A percentile compares a stretch with the other conserved stretches of the same genome.
Evolutionary conservation across 2,329 filamentous ascomycete species (phyloP).

Genomic region (Ophidiomyces ophidiicola): DNA sequence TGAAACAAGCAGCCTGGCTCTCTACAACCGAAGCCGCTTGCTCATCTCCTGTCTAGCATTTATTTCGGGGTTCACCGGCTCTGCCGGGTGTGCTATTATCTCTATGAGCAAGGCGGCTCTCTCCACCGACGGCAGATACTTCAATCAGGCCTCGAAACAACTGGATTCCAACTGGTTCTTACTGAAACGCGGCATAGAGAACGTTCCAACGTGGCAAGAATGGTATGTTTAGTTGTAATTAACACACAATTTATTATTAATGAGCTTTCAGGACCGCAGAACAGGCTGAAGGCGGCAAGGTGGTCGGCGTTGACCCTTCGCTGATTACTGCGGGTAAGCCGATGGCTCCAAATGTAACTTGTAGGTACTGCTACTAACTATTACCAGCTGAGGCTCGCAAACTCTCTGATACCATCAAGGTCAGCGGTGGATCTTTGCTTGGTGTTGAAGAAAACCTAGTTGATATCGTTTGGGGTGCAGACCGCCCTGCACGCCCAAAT

Average conservation of each 20-base stretch:
- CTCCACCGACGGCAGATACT: slow-evolving; percentile 92
- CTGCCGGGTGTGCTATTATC: slow-evolving; percentile 82
- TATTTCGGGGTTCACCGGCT: slow-evolving; percentile 89
- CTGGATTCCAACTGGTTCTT: slow-evolving; percentile 84
- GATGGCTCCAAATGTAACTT: slow-evolving; percentile 11
- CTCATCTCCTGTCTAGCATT: slow-evolving; percentile 43
- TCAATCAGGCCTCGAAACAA: slow-evolving; percentile 88
- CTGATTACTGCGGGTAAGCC: slow-evolving; percentile 57
- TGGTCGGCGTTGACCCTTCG: slow-evolving; percentile 80
- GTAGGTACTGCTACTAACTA: not conserved
- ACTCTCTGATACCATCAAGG: slow-evolving; percentile 74
- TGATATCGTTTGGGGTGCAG: slow-evolving; percentile 73
- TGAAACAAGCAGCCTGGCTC: not conserved
- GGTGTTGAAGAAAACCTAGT: slow-evolving; percentile 72
- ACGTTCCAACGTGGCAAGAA: slow-evolving; percentile 94
- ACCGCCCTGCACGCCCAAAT: slow-evolving; percentile 60
- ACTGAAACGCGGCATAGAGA: slow-evolving; percentile 82
- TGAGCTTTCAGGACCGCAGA: slow-evolving; percentile 48
- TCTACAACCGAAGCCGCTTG: not conserved
- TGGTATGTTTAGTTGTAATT: slow-evolving; percentile 46
- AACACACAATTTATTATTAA: slow-evolving; percentile 11
- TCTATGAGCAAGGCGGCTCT: slow-evolving; percentile 76
- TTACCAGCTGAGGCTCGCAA: slow-evolving; percentile 52
- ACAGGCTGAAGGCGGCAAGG: slow-evolving; percentile 73
- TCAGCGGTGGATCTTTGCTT: slow-evolving; percentile 63